Evolutionary conservation across 1,284 basidiomycete genomes (phyloP), one percentile per base, ranked within the genome.

Genomic region (Cutaneotrichosporon curvatum): DNA sequence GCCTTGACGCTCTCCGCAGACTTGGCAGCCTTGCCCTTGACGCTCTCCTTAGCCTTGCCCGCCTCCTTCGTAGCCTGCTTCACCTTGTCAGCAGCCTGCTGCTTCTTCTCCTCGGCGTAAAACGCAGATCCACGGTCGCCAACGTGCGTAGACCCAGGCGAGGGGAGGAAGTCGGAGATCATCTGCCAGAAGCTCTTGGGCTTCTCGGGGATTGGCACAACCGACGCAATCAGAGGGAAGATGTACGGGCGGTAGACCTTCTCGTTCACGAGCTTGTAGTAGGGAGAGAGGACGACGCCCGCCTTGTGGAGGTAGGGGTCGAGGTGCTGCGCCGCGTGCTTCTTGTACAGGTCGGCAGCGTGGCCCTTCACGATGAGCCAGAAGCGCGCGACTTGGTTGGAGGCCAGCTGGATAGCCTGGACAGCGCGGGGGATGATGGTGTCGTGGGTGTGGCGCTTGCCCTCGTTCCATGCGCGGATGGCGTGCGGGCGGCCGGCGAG

Each of bases 231-330:
- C 18, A 58, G 43, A 1, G 67, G 67, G 25, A 54, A 51, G 37
- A 71, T 47, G 54, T 65, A 65, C 5, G 67, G 68, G 16, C 15
- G 25, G 50, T 59, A 63, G 35, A 63, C 45, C 19, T 58, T 53
- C 30, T 51, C 38, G 36, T 47, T 32, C 46, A 55, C 48, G 7
- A 40, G 20, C 10, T 39, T 21, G 19, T 30, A 42, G 47, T 58
- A 57, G 8, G 61, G 61, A 0, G 34, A 31, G n/a, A 56, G 8
- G 10, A 43, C 47, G 2, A 33, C 44, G 15, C 45, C n/a, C 20
- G 40, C 48, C 40, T 56, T 57, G 43, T 50, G 35, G 44, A 65
- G 31, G 43, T 63, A 56, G 3, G 63, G 60, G 39, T 54, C 56
- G 39, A 66, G 46, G 44, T 61, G 53, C 31, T 58, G 57, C 28